These are phyloP conservation scores for Trametes gibbosa DNA, from an alignment of 768 basidiomycete species.

Conservation along the genomic window DNA sequence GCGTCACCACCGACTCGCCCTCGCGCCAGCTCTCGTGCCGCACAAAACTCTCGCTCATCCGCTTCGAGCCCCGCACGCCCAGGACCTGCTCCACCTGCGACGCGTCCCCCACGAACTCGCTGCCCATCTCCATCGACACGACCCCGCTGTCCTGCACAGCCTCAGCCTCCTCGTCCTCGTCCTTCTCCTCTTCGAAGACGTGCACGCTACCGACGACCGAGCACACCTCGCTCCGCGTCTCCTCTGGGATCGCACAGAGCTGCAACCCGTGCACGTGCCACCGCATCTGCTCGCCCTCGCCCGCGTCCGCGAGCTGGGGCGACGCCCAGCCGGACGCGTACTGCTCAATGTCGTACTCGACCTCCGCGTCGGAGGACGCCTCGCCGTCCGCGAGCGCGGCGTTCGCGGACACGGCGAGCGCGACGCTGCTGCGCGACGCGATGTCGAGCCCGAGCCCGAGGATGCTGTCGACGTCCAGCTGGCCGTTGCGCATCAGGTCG, in stretches of 20 bases:
- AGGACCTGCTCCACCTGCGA: neutral
- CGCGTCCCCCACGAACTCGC: neutral
- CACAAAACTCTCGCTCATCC: neutral
- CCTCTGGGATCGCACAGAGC: constrained; percentile 28
- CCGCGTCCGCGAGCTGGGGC: neutral
- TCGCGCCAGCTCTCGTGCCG: constrained; percentile 17
- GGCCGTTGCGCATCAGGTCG: constrained; percentile 23
- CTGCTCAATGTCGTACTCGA: constrained; percentile 9
- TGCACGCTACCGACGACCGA: constrained; percentile 12
- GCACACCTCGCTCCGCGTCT: constrained; percentile 21
- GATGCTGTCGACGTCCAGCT: constrained; percentile 29
- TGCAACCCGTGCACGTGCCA: constrained; percentile 20
- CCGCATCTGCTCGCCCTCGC: neutral
- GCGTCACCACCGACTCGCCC: constrained; percentile 13
- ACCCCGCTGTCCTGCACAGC: neutral
- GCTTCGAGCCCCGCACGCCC: neutral
- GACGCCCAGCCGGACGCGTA: constrained; percentile 3
- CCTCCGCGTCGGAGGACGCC: neutral
- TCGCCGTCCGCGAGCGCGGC: neutral
- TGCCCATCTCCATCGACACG: neutral
- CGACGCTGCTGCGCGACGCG: constrained; percentile 3
- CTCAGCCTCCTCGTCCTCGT: neutral
- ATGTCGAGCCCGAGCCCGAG: constrained; percentile 23
- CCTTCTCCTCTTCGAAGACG: neutral
- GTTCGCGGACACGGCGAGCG: neutral